A percentile compares a stretch with the other conserved stretches of the same genome.
phyloP scores from a whole-genome alignment of 2,329 filamentous ascomycete species.

The Aspergillus neoniger region DNA sequence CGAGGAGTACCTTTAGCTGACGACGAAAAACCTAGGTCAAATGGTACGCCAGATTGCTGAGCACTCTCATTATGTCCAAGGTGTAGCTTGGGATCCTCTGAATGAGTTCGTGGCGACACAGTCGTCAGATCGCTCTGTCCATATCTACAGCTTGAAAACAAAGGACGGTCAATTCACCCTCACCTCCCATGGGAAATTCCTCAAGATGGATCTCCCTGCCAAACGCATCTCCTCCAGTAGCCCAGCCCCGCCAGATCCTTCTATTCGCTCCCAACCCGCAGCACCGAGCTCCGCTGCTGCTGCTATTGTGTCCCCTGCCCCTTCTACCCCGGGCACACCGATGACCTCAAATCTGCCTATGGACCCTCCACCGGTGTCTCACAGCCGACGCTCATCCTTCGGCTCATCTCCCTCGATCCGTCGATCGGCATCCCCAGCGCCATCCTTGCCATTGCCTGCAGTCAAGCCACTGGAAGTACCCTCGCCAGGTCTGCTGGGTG shows the following conservation, averaged over 20 bases:
- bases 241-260: constrained; percentile 82
- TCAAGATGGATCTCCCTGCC: constrained; percentile 90
- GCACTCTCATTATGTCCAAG: constrained; percentile 97
- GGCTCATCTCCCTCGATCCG: constrained; percentile 73
- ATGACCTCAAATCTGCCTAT: constrained; percentile 87
- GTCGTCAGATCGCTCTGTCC: constrained; percentile 95
- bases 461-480: constrained; percentile 93
- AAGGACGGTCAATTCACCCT: constrained; percentile 95
- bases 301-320: constrained; percentile 75
- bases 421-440: constrained; percentile 87
- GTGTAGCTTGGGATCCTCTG: constrained; percentile 95
- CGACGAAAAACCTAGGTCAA: constrained; percentile 47
- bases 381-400: constrained; percentile 93
- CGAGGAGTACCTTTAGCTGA: constrained; percentile 20
- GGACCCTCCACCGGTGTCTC: constrained; percentile 91
- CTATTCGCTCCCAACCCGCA: constrained; percentile 34
- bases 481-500: constrained; percentile 67
- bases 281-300: constrained; percentile 50
- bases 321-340: constrained; percentile 91
- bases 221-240: constrained; percentile 88
- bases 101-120: constrained; percentile 99
- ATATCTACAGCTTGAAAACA: constrained; percentile 93
- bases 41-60: constrained; percentile 92
- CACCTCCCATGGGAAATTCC: constrained; percentile 74
- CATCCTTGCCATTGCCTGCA: constrained; percentile 88